Conservation (phyloP, 2,329 filamentous ascomycete species). For the Ceratocystis albifundus region DNA sequence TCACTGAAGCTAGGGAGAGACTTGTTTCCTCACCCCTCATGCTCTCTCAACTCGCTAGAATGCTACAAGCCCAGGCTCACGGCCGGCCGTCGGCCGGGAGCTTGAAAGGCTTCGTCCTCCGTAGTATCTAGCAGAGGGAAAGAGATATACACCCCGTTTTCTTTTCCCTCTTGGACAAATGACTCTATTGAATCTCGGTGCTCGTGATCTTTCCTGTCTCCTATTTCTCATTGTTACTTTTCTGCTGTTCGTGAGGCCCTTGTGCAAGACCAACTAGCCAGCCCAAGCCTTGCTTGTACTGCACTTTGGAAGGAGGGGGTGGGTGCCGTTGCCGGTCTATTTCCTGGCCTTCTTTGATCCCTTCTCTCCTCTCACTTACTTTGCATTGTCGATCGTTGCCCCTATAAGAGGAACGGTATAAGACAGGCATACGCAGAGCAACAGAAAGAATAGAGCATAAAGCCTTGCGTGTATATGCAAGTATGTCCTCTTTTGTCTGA, state of each 20-base stretch:
- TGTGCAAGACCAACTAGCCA: not conserved
- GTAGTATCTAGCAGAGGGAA: not conserved
- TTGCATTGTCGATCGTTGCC: not conserved
- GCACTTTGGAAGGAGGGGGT: no score
- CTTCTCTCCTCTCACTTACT: not conserved
- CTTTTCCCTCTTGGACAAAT: not conserved
- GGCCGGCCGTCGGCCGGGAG: not conserved
- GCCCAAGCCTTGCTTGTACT: no score
- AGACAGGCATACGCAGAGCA: not conserved
- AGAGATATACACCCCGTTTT: not conserved
- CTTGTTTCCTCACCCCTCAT: not conserved
- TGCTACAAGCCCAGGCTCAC: not conserved
- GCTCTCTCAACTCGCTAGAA: not conserved
- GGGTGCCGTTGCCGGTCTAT: no score
- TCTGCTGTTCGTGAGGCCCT: not conserved
- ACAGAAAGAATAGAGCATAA: not conserved
- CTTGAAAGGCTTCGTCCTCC: not conserved
- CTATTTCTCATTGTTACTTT: not conserved
- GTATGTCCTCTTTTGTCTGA: not conserved
- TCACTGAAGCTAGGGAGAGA: not conserved
- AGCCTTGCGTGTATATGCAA: not conserved
- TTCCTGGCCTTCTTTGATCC: not conserved
- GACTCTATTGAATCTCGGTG: not conserved
- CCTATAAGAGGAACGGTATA: not conserved
- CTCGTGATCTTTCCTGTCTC: no score